Evolutionary conservation across 2,329 filamentous ascomycete species (phyloP).

Genomic region (Exophiala alcalophila): DNA sequence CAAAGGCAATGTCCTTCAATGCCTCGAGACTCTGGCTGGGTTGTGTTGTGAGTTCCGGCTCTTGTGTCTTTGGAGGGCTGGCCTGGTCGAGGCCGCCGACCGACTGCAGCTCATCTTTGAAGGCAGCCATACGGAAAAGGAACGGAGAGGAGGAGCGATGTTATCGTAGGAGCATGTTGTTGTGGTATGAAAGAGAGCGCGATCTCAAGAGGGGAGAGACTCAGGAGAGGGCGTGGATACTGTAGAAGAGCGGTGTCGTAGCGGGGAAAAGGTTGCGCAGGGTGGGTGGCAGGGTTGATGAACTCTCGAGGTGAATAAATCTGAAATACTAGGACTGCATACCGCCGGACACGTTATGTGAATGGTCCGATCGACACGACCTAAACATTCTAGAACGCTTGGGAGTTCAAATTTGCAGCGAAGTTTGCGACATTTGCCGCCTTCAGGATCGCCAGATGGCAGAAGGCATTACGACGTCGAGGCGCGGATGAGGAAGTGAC

Average conservation of each 20-base stretch:
- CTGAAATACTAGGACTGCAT: too few relatives aligned
- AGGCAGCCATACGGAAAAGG: slow-evolving; percentile 25
- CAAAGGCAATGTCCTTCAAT: slow-evolving; percentile 81
- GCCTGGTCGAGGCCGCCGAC: slow-evolving; percentile 22
- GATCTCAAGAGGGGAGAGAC: slow-evolving; percentile 1
- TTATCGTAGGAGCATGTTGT: slow-evolving; percentile 40
- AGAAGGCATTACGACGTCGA: too few relatives aligned
- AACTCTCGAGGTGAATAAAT: too few relatives aligned
- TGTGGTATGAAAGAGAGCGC: slow-evolving; percentile 22
- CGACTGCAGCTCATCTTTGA: slow-evolving; percentile 24
- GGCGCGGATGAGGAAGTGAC: too few relatives aligned
- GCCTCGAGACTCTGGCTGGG: slow-evolving; percentile 61
- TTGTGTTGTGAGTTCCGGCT: slow-evolving; percentile 16
- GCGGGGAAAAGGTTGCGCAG: too few relatives aligned
- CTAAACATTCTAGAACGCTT: slow-evolving; percentile 7
- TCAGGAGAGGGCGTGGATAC: not conserved
- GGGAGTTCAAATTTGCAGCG: slow-evolving; percentile 16
- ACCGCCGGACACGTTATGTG: too few relatives aligned
- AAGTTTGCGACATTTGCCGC: slow-evolving; percentile 14
- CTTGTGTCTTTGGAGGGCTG: slow-evolving; percentile 2
- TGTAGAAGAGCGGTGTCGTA: slow-evolving; percentile 23
- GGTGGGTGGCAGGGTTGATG: too few relatives aligned
- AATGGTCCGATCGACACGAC: slow-evolving; percentile 25
- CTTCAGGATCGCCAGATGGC: too few relatives aligned
- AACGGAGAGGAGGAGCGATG: slow-evolving; percentile 16